A percentile compares a stretch with the other conserved stretches of the same genome.
These are phyloP conservation scores for Decorospora gaudefroyi DNA, from an alignment of 2,329 filamentous ascomycete species.

Conservation along the genomic window DNA sequence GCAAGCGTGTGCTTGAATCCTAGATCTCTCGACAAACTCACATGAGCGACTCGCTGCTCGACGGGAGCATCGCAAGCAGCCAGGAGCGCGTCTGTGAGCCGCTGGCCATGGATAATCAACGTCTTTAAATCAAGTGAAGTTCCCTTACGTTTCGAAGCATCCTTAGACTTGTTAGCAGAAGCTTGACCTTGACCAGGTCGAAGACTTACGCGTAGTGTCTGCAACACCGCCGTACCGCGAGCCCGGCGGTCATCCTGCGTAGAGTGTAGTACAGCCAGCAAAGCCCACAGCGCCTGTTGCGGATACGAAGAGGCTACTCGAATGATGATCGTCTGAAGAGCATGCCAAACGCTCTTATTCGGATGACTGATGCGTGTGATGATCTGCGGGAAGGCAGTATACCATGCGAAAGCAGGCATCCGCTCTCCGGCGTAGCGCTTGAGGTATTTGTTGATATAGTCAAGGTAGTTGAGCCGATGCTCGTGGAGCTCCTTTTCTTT, in stretches of 20 bases:
- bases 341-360: conserved; percentile 74
- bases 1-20: conserved; percentile 82
- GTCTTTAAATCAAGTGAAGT: conserved; percentile 67
- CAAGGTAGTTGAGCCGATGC: conserved; percentile 35
- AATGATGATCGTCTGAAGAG: conserved; percentile 77
- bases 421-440: conserved; percentile 72
- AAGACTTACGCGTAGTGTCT: conserved; percentile 47
- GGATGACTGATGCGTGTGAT: conserved; percentile 94
- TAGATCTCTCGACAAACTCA: conserved; percentile 77
- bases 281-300: conserved; percentile 87
- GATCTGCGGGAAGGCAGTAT: conserved; percentile 85
- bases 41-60: conserved; percentile 68
- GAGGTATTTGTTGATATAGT: conserved; percentile 65
- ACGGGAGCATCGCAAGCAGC: conserved; percentile 79
- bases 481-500: conserved; percentile 41
- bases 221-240: conserved; percentile 54
- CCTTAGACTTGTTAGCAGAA: conserved; percentile 49
- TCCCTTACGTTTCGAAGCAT: conserved; percentile 57
- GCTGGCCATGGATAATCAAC: conserved; percentile 78
- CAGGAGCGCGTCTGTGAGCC: conserved; percentile 79
- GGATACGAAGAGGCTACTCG: conserved; percentile 88
- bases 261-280: conserved; percentile 85
- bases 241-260: conserved; percentile 69
- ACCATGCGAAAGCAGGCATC: conserved; percentile 77
- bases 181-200: conserved; percentile 12